Percentiles rank a stretch among this genome's conserved stretches.
These are phyloP conservation scores for Fistulifera solaris DNA, from an alignment of 108 stramenopile species.

Conservation along the genomic window DNA sequence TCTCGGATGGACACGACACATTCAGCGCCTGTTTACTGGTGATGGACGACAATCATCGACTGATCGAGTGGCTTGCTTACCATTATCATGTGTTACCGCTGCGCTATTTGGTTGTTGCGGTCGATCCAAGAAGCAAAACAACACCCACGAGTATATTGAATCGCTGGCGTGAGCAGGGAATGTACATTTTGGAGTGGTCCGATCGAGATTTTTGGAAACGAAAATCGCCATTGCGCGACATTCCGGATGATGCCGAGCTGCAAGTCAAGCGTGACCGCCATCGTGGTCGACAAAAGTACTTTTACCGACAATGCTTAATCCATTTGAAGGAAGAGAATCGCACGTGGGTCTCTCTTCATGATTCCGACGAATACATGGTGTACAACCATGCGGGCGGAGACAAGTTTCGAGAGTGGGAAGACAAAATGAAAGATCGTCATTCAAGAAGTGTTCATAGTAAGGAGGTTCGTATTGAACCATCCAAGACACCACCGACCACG, in stretches of 20 bases:
- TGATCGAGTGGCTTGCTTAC: conserved; percentile 56
- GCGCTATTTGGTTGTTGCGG: conserved; percentile 44
- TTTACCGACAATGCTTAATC: conserved; percentile 24
- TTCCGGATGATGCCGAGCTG: conserved; percentile 18
- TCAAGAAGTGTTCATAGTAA: not conserved
- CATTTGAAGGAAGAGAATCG: conserved; percentile 18
- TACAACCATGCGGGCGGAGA: conserved; percentile 34
- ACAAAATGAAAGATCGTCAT: conserved; percentile 2
- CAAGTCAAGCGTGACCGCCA: conserved; percentile 34
- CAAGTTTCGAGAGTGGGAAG: conserved; percentile 17
- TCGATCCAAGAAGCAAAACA: conserved; percentile 48
- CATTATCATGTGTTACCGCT: conserved; percentile 63
- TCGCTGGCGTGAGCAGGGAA: conserved; percentile 28
- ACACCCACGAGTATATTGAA: conserved; percentile 26
- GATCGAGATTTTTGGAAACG: conserved; percentile 18
- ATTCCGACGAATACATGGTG: conserved; percentile 39
- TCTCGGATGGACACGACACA: conserved; percentile 12
- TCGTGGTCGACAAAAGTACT: conserved; percentile 39
- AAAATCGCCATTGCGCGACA: conserved; percentile 8
- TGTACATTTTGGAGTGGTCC: conserved; percentile 26
- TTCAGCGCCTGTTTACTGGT: conserved; percentile 51
- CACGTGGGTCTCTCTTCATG: conserved; percentile 32
- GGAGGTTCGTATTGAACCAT: conserved; percentile 13
- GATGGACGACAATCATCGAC: conserved; percentile 41
- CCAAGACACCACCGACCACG: conserved; percentile 22